These are phyloP conservation scores for Neurospora sp. DNA, from an alignment of 495 filamentous ascomycete genomes.

Conservation along the genomic window DNA sequence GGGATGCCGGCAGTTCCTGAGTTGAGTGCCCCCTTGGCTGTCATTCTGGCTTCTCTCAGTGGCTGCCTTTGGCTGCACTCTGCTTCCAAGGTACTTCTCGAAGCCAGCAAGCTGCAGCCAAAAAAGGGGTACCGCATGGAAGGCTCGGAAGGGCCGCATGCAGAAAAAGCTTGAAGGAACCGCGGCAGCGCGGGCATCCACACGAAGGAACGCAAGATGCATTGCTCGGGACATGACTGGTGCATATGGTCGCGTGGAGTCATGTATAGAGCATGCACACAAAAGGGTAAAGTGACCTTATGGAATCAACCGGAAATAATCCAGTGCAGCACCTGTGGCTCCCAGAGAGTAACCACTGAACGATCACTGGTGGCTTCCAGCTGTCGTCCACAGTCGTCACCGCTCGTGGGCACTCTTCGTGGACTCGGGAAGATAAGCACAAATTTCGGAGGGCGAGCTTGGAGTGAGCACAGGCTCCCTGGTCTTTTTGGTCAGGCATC, in stretches of 20 bases:
- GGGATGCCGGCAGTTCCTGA: background rate
- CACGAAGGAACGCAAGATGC: background rate
- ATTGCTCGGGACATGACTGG: background rate
- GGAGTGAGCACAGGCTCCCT: background rate
- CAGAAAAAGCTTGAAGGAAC: background rate
- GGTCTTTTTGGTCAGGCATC: background rate
- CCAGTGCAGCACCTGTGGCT: background rate
- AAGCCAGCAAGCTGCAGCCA: background rate
- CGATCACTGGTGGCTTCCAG: background rate
- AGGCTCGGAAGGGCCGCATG: conserved; percentile 12
- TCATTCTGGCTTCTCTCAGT: background rate
- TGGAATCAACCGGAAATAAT: background rate
- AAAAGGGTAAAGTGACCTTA: background rate
- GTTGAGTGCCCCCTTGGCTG: background rate
- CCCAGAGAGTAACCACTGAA: background rate
- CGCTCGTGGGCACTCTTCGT: background rate
- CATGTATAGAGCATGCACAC: background rate
- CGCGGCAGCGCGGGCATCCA: background rate
- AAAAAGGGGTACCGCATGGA: conserved; percentile 3
- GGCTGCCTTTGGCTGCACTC: background rate
- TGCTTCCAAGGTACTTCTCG: background rate
- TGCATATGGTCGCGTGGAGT: background rate
- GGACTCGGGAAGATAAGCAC: background rate
- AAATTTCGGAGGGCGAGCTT: background rate
- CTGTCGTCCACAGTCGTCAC: background rate